Evolutionary conservation across 1,284 basidiomycete species (phyloP), one percentile per base, ranked within the genome.

Genomic region (Moesziomyces antarcticus): DNA sequence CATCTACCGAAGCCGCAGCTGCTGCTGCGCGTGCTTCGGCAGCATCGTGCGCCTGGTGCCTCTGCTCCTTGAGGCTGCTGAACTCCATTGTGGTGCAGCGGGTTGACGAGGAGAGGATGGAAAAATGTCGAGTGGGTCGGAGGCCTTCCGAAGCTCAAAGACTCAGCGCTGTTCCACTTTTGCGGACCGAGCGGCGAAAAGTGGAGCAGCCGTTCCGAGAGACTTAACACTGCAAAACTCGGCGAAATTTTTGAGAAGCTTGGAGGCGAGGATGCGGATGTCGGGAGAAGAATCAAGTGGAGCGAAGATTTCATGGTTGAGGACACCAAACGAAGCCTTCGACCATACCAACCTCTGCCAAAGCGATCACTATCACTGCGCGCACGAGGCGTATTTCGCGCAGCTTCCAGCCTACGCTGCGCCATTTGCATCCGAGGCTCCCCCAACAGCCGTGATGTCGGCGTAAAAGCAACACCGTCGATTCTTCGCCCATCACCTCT

Each of bases 1-100:
- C 50, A 14, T 60, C 61, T 5, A 33, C 53, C 7, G 60, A 63
- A 41, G 61, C 56, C 33, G 65, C 71, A 10, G 64, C 65, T 24
- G 65, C 64, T 22, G 69, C 63, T 40, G 69, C 60, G 51, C 56
- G 49, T 8, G 65, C 66, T 35, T 60, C 71, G 22, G 71, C 71
- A n/a, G 56, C 57, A 20, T 60, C 65, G 18, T 46, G 55, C 24
- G 54, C 54, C 5, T 50, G 35, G 6, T 25, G 21, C 21, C 61
- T 41, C 51, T 70, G 67, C 45, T 67, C 67, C 27, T 67, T 56
- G 44, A 67, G 67, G 41, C 66, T 67, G 59, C 48, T 63, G 56
- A 70, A 67, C 54, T 70, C 67, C 72, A 74, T 73, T 3, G 37
- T 56, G 24, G 4, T 1, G 37, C 18, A 5, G 37, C 16, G 16